Conservation (phyloP, 768 basidiomycete genomes). For the Phylloporus arenicola region DNA sequence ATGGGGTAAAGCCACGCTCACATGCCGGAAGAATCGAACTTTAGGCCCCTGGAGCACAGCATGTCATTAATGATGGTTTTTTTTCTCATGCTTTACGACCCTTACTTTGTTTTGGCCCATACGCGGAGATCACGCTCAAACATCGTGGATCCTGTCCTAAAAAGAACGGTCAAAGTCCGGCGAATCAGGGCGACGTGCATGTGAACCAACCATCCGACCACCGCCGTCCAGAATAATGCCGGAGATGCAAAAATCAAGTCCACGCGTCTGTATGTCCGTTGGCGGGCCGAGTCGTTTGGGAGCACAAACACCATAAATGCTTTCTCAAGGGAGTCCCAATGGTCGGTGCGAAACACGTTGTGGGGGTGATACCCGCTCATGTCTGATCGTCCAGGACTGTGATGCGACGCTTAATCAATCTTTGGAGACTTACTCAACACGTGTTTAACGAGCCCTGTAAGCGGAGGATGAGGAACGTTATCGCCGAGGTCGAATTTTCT, state of each 20-base stretch:
- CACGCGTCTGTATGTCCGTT: conserved; percentile 57
- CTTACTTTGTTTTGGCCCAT: conserved; percentile 63
- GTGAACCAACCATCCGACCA: conserved; percentile 70
- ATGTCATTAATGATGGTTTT: neutral
- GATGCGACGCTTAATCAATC: conserved; percentile 6
- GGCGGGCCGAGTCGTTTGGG: conserved; percentile 36
- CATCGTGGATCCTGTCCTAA: conserved; percentile 83
- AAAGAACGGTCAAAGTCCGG: neutral
- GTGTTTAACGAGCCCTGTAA: conserved; percentile 67
- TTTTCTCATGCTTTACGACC: neutral
- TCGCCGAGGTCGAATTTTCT: conserved; percentile 12
- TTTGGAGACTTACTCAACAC: conserved; percentile 61
- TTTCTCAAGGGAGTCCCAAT: conserved; percentile 82
- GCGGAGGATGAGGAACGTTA: neutral
- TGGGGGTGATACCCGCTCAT: conserved; percentile 56
- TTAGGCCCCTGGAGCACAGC: conserved; percentile 52
- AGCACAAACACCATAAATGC: conserved; percentile 74
- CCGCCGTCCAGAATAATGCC: conserved; percentile 80
- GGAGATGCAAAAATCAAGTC: conserved; percentile 81
- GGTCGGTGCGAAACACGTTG: conserved; percentile 48
- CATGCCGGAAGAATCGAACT: conserved; percentile 83
- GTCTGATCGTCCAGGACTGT: conserved; percentile 34
- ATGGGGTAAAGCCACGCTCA: conserved; percentile 29
- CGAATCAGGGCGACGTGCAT: neutral
- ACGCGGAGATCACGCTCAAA: conserved; percentile 81